Percentiles rank a stretch among this genome's conserved stretches.
These are phyloP conservation scores for Blepharisma japonicum DNA, from an alignment of 73 alveolate species.

Conservation along the genomic window DNA sequence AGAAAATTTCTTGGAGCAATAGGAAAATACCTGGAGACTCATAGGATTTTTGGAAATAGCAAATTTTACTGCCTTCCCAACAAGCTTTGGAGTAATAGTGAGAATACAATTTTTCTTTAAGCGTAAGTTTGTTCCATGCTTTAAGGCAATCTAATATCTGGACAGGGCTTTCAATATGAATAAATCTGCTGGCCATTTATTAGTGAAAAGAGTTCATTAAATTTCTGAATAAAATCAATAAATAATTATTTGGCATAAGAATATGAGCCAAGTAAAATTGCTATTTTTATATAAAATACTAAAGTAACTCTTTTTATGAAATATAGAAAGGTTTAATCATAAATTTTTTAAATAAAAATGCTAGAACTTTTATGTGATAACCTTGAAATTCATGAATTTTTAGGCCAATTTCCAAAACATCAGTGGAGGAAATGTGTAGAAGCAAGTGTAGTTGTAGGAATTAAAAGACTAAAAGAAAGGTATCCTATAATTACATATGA, in stretches of 20 bases:
- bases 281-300: too few species aligned
- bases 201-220: neutral
- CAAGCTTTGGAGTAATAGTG: slow-evolving; percentile 87
- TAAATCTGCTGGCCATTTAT: slow-evolving; percentile 16
- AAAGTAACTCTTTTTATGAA: too few species aligned
- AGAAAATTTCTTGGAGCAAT: slow-evolving; percentile 77
- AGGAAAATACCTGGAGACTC: slow-evolving; percentile 94
- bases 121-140: slow-evolving; percentile 48
- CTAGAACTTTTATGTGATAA: slow-evolving; percentile 7
- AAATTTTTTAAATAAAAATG: neutral
- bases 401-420: slow-evolving; percentile 15
- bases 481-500: neutral
- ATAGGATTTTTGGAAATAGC: slow-evolving; percentile 80
- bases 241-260: too few species aligned
- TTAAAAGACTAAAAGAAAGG: neutral
- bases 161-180: slow-evolving; percentile 14
- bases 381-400: slow-evolving; percentile 25
- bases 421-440: slow-evolving; percentile 21
- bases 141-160: slow-evolving; percentile 1
- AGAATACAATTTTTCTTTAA: slow-evolving; percentile 83
- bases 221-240: neutral
- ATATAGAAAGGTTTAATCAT: too few species aligned
- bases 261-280: too few species aligned
- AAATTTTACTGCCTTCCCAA: slow-evolving; percentile 92
- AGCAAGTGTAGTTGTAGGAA: slow-evolving; percentile 5